Conservation (phyloP, 2,329 filamentous ascomycete genomes). For the Penicillium sp. region DNA sequence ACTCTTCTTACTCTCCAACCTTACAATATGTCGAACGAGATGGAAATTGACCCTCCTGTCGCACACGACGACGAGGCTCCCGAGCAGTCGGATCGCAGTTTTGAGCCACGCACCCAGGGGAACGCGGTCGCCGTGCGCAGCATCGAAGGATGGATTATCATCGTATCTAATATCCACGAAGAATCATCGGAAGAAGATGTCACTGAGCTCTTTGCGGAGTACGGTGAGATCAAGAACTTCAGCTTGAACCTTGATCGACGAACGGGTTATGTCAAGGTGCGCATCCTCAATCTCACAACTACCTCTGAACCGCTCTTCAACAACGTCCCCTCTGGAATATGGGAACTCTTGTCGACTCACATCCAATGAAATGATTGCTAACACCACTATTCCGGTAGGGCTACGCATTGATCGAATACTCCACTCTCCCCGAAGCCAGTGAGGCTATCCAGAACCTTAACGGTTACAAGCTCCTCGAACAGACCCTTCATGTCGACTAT, state of each 20-base stretch:
- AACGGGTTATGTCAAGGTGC: conserved; percentile 67
- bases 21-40: conserved; percentile 44
- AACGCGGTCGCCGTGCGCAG: conserved; percentile 61
- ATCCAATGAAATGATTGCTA: conserved; percentile 9
- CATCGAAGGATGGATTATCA: conserved; percentile 68
- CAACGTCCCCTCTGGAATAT: neutral
- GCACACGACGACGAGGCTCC: conserved; percentile 38
- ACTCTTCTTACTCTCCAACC: conserved; percentile 48
- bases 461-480: conserved; percentile 62
- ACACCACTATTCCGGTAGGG: conserved; percentile 47
- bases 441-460: conserved; percentile 63
- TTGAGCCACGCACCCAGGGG: conserved; percentile 46
- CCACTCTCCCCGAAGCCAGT: conserved; percentile 62
- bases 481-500: conserved; percentile 65
- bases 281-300: conserved; percentile 14
- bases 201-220: conserved; percentile 65
- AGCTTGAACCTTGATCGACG: conserved; percentile 65
- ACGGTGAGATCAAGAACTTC: conserved; percentile 66
- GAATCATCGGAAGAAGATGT: conserved; percentile 68
- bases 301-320: neutral
- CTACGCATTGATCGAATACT: conserved; percentile 66
- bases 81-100: conserved; percentile 32
- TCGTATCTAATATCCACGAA: conserved; percentile 68
- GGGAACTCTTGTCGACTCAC: neutral
- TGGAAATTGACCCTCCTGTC: conserved; percentile 47